phyloP scores from a whole-genome alignment of 306 rosid genomes.

The Luffa acutangula region DNA sequence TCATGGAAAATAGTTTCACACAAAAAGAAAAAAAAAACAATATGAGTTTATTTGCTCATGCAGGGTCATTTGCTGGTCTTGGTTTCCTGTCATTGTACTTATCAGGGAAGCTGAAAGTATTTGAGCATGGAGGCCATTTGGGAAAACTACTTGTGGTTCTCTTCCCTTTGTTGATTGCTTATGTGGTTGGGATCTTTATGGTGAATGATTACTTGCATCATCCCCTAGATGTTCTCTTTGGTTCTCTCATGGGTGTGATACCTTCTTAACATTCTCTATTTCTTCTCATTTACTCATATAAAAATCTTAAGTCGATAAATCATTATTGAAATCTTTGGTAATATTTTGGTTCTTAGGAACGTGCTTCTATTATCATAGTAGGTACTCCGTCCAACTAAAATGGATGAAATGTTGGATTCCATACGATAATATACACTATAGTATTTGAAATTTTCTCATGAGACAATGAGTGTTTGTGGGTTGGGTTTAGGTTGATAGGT shows the following conservation, averaged over 20 bases:
- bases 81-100: slow-evolving; percentile 3
- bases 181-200: slow-evolving; percentile 7
- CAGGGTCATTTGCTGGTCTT: slow-evolving; percentile 10
- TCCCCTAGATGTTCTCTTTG: not conserved
- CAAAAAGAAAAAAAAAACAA: not conserved
- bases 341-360: too few relatives aligned
- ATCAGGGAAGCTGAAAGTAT: not conserved
- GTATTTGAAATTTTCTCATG: too few relatives aligned
- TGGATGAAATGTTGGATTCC: too few relatives aligned
- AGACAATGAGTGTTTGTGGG: too few relatives aligned
- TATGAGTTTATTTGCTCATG: too few relatives aligned
- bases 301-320: too few relatives aligned
- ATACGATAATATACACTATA: too few relatives aligned
- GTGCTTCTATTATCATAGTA: too few relatives aligned
- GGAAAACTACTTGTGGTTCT: not conserved
- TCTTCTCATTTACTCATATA: not conserved
- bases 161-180: slow-evolving; percentile 4
- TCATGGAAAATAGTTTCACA: too few relatives aligned
- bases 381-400: too few relatives aligned
- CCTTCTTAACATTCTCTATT: not conserved
- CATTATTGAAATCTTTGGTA: too few relatives aligned
- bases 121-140: not conserved
- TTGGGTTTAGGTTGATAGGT: too few relatives aligned
- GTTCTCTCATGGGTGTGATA: not conserved
- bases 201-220: slow-evolving; percentile 6